phyloP scores from a whole-genome alignment of 805 yeast species.

The Gaillardinia entomophila region DNA sequence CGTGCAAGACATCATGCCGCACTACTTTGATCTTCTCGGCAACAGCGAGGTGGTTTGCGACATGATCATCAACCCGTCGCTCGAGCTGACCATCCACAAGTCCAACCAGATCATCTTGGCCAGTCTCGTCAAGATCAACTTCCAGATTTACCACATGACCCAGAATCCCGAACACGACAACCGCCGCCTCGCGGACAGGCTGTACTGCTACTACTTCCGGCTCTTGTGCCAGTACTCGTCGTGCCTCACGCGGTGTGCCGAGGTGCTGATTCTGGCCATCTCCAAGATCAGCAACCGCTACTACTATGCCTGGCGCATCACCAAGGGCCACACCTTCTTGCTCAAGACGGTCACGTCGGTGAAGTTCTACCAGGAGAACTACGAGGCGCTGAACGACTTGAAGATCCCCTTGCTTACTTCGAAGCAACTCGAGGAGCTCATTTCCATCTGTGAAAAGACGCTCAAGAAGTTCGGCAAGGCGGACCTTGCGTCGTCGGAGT shows the following conservation, averaged over 20 bases:
- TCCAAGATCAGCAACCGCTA: constrained; percentile 17
- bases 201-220: constrained; percentile 6
- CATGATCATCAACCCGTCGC: constrained; percentile 16
- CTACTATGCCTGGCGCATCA: constrained; percentile 43
- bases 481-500: not conserved
- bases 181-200: constrained; percentile 2
- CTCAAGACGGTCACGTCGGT: constrained; percentile 26
- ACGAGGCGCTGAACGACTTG: constrained; percentile 8
- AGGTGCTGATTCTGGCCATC: not conserved
- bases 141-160: constrained; percentile 18
- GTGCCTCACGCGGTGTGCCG: constrained; percentile 6
- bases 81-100: constrained; percentile 14
- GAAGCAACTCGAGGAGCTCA: constrained; percentile 21
- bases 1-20: constrained; percentile 14
- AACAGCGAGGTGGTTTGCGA: constrained; percentile 13
- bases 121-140: constrained; percentile 24
- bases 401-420: constrained; percentile 9
- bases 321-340: constrained; percentile 34
- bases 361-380: constrained; percentile 24
- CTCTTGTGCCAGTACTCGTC: constrained; percentile 10
- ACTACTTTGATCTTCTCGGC: constrained; percentile 9
- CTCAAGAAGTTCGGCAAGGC: not conserved
- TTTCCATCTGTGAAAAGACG: constrained; percentile 1
- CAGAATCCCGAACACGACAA: constrained; percentile 14
- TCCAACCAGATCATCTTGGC: constrained; percentile 25